Percentiles rank a stretch among this genome's conserved stretches.
Evolutionary conservation across 2,329 filamentous ascomycete genomes (phyloP).

Genomic region (Alternaria sp.): DNA sequence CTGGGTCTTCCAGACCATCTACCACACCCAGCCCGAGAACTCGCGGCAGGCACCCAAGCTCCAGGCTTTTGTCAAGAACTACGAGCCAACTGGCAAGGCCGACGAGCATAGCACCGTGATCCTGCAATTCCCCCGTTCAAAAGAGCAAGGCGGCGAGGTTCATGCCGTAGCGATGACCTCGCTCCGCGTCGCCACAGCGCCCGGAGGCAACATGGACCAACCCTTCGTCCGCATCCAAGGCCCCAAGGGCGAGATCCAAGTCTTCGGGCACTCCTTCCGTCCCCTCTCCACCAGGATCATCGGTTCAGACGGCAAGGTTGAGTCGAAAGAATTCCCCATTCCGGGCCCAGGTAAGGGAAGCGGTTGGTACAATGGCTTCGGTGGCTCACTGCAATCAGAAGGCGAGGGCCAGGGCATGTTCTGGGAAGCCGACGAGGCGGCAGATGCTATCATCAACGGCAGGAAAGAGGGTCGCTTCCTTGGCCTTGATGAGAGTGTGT

Average conservation of each 20-base stretch:
- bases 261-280: slow-evolving; percentile 73
- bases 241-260: slow-evolving; percentile 80
- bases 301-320: slow-evolving; percentile 55
- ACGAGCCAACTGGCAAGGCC: slow-evolving; percentile 73
- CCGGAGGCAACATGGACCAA: slow-evolving; percentile 59
- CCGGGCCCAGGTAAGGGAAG: slow-evolving; percentile 56
- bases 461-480: slow-evolving; percentile 71
- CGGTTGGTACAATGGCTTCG: slow-evolving; percentile 57
- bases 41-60: slow-evolving; percentile 73
- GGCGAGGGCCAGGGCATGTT: slow-evolving; percentile 81
- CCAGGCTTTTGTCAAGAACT: slow-evolving; percentile 69
- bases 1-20: slow-evolving; percentile 89
- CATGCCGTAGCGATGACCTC: slow-evolving; percentile 71
- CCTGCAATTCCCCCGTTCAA: slow-evolving; percentile 71
- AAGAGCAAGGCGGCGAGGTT: slow-evolving; percentile 59
- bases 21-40: slow-evolving; percentile 72
- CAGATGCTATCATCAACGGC: slow-evolving; percentile 75
- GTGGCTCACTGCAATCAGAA: slow-evolving; percentile 53
- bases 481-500: slow-evolving; percentile 76
- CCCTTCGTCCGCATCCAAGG: slow-evolving; percentile 82
- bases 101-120: slow-evolving; percentile 83
- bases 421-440: slow-evolving; percentile 84
- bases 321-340: slow-evolving; percentile 54
- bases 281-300: slow-evolving; percentile 72
- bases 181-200: slow-evolving; percentile 59